Base-by-base conservation (phyloP, 2,329 filamentous ascomycete species). In the Penicillium sp. region DNA sequence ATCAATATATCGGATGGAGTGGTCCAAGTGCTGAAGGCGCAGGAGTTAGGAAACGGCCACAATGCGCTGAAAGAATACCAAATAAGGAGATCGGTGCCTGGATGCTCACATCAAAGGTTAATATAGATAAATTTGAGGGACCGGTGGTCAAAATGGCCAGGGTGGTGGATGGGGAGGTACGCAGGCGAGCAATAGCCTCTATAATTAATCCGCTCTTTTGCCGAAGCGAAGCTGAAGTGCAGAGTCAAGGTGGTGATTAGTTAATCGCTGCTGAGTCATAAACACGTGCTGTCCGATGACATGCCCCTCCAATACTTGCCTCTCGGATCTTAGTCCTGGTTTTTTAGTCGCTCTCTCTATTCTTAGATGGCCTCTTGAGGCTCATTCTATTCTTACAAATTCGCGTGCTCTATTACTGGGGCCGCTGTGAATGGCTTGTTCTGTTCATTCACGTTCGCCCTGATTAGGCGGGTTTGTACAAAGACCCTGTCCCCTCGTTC, bases 321-420 rank as follows among this genome's bases (percentile, higher is more conserved):
- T 25, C 33, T 16, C 43, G 11, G 29, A 53, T 46, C 27, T 35
- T 21, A 19, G 37, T 37, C 23, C 35, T 31, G n/a, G n/a, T 25
- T 55, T 59, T 51, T 55, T 58, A 57, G 56, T 58, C 54, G 62
- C 51, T 58, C 43, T 53, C 37, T 54, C 49, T 63, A 64, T 64
- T 60, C 50, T 66, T 64, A 64, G 53, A 66, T 65, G 64, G 64
- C 62, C 63, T 61, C 50, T 52, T 46, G 55, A 58, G 62, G 52
- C 60, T 55, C 50, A 42, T 51, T 58, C 58, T 62, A 54, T 60
- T 54, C 35, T 59, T 47, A 60, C 43, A 13, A 4, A 50, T 49
- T 7, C 11, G 19, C 21, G 9, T 29, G 25, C 26, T 58, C 26
- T 45, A 13, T 39, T 53, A 39, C 25, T 9, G 31, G 31, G 52